These are phyloP conservation scores for Stentor coeruleus DNA, from an alignment of 73 alveolate species.

Conservation along the genomic window DNA sequence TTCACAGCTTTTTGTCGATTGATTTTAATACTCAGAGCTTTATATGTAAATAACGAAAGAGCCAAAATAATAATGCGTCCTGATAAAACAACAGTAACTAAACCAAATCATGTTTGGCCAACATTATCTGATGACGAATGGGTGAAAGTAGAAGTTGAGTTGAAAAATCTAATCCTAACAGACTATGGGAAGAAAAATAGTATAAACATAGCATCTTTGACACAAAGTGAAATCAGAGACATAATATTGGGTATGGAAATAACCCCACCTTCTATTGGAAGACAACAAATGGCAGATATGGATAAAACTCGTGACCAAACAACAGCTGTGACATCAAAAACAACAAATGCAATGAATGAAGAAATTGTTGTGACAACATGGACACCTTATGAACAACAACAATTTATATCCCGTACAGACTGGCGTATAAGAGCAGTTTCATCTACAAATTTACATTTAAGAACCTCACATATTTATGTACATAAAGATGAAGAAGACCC, in stretches of 20 bases:
- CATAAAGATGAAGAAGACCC: constrained; percentile 94
- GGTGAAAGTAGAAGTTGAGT: constrained; percentile 99
- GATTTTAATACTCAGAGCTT: constrained; percentile 95
- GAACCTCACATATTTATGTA: constrained; percentile 97
- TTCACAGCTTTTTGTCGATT: constrained; percentile 93
- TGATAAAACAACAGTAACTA: constrained; percentile 92
- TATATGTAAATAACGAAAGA: constrained; percentile 98
- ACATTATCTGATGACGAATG: constrained; percentile 99
- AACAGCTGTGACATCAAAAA: constrained; percentile 79
- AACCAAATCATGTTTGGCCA: constrained; percentile 99
- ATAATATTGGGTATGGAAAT: constrained; percentile 99
- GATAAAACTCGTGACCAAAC: constrained; percentile 91
- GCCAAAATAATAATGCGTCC: constrained; percentile 98
- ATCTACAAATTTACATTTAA: constrained; percentile 94
- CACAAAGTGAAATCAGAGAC: constrained; percentile 99
- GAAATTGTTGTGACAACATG: constrained; percentile 76
- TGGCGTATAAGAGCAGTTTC: constrained; percentile 99
- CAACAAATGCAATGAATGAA: constrained; percentile 85
- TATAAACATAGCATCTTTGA: constrained; percentile 97
- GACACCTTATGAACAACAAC: constrained; percentile 97
- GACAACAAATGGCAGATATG: constrained; percentile 78
- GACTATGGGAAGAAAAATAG: constrained; percentile 99
- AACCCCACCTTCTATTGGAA: constrained; percentile 91
- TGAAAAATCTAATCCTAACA: constrained; percentile 96
- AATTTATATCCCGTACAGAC: constrained; percentile 95